Evolutionary conservation across 169 alveolate species (phyloP).

Genomic region (Ichthyophthirius multifiliis): DNA sequence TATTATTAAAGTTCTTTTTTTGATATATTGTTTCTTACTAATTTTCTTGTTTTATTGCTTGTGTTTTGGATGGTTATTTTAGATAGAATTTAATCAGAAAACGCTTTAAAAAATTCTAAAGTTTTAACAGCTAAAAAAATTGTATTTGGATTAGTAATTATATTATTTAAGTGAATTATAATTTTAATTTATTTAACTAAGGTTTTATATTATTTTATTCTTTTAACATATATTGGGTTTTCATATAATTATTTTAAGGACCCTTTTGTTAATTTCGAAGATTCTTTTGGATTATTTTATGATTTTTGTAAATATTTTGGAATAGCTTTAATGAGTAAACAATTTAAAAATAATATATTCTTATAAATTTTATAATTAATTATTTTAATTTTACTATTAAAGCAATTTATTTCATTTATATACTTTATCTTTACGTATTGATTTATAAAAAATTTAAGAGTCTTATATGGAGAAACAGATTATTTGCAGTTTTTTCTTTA

Average conservation of each 20-base stretch:
- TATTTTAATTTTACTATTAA: background rate
- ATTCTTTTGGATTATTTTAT: conserved; percentile 1
- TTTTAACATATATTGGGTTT: background rate
- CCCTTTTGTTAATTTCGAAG: background rate
- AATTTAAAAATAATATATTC: background rate
- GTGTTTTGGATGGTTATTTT: background rate
- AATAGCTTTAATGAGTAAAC: background rate
- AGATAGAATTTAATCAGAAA: background rate
- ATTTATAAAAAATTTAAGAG: background rate
- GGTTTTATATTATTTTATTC: background rate
- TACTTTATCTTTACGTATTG: background rate
- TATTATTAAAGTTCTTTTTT: background rate
- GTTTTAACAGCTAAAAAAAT: background rate
- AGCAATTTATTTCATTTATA: background rate
- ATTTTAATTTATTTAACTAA: no score
- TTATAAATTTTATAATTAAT: background rate
- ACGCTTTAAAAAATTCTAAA: background rate
- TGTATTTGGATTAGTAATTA: background rate
- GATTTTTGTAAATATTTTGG: background rate
- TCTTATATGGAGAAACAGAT: background rate
- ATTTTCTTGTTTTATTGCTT: background rate
- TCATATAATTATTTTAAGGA: background rate
- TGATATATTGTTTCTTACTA: background rate
- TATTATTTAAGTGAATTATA: no score
- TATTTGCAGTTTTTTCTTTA: background rate